phyloP scores from a whole-genome alignment of 768 basidiomycete species.

The Podaxis sp. region DNA sequence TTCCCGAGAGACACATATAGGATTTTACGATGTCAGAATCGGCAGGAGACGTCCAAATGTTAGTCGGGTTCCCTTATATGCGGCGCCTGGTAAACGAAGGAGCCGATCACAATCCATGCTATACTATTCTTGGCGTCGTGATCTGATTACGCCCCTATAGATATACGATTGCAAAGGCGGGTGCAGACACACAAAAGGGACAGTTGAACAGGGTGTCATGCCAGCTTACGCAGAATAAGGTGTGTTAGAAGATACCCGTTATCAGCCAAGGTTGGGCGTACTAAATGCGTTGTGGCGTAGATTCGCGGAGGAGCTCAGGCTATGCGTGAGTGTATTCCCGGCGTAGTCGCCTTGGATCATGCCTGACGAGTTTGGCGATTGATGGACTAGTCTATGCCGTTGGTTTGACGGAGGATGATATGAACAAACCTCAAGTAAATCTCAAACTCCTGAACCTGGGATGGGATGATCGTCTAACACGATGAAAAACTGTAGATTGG shows the following conservation, averaged over 20 bases:
- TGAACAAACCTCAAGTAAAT: conserved; percentile 76
- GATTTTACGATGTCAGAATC: not conserved
- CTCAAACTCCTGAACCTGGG: too few relatives aligned
- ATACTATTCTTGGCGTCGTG: not conserved
- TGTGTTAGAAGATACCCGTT: conserved; percentile 16
- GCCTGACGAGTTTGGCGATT: not conserved
- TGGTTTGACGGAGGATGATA: conserved; percentile 73
- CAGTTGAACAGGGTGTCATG: conserved; percentile 70
- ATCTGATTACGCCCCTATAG: conserved; percentile 29
- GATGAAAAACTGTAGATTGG: conserved; percentile 54
- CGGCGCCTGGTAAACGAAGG: not conserved
- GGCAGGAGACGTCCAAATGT: conserved; percentile 55
- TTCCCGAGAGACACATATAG: not conserved
- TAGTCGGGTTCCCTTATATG: conserved; percentile 2
- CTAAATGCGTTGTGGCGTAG: conserved; percentile 12
- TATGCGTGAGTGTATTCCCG: conserved; percentile 55
- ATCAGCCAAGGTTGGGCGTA: not conserved
- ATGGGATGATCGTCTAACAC: conserved; percentile 5
- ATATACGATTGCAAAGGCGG: conserved; percentile 23
- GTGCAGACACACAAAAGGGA: conserved; percentile 21
- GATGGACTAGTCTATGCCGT: conserved; percentile 65
- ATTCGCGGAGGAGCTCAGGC: conserved; percentile 76
- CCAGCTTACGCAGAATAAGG: conserved; percentile 76
- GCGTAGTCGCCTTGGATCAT: not conserved
- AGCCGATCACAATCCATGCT: not conserved